A percentile compares a stretch with the other conserved stretches of the same genome.
Evolutionary conservation across 2,329 filamentous ascomycete species (phyloP).

Genomic region (Alternaria sp.): DNA sequence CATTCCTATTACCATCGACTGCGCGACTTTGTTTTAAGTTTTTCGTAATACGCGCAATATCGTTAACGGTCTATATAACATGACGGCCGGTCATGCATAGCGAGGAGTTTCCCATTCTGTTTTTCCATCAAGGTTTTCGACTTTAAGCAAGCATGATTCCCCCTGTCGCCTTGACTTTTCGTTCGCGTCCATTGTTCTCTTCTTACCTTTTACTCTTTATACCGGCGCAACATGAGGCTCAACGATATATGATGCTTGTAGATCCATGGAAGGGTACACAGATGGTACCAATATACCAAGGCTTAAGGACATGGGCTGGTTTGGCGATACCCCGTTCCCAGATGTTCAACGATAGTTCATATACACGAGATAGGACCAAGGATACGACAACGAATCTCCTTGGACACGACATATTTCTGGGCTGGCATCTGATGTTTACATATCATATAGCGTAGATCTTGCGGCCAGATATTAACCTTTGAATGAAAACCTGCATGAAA

Average conservation of each 20-base stretch:
- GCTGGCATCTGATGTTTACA: conserved; percentile 3
- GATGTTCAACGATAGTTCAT: not conserved
- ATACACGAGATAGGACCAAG: not conserved
- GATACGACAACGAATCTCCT: conserved; percentile 11
- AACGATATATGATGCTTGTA: conserved; percentile 17
- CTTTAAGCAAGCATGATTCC: conserved; percentile 21
- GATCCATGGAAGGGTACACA: conserved; percentile 3
- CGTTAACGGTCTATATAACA: conserved; percentile 12
- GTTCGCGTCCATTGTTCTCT: not conserved
- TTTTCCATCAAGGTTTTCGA: conserved; percentile 8
- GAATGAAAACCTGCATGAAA: not conserved
- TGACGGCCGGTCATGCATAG: conserved; percentile 19
- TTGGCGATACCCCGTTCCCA: not conserved
- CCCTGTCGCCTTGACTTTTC: conserved; percentile 14
- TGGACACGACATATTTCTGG: conserved; percentile 5
- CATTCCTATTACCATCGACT: conserved; percentile 1
- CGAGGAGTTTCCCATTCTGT: conserved; percentile 18
- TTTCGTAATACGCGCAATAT: conserved; percentile 17
- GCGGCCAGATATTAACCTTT: not conserved
- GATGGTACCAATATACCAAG: conserved; percentile 7
- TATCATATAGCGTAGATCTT: conserved; percentile 5
- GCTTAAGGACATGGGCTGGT: not conserved
- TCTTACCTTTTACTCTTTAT: not conserved
- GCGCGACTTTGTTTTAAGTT: conserved; percentile 6
- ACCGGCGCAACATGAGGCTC: conserved; percentile 7